phyloP scores from a whole-genome alignment of 768 basidiomycete genomes.

The Rhizopogon vinicolor region DNA sequence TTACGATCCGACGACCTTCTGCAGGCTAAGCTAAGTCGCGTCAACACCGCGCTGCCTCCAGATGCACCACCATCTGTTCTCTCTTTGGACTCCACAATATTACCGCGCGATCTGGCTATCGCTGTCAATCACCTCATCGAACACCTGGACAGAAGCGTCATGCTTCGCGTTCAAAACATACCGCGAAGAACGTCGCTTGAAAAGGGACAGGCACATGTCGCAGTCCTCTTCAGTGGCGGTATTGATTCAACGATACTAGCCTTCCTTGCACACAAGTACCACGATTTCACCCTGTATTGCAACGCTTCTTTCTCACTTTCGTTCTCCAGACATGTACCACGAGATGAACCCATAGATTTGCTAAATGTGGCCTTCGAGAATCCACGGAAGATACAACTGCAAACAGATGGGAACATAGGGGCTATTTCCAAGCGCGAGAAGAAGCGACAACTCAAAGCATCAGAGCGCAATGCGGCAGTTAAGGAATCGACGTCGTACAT shows the following conservation, averaged over 20 bases:
- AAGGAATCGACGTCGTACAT: slow-evolving; percentile 42
- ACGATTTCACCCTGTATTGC: not conserved
- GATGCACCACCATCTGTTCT: slow-evolving; percentile 28
- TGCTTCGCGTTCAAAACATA: slow-evolving; percentile 63
- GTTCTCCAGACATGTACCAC: slow-evolving; percentile 57
- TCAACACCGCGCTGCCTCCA: slow-evolving; percentile 48
- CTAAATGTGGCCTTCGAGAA: slow-evolving; percentile 96
- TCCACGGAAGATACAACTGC: slow-evolving; percentile 65
- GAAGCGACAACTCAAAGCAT: slow-evolving; percentile 21
- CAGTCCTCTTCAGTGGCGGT: slow-evolving; percentile 92
- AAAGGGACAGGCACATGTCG: slow-evolving; percentile 52
- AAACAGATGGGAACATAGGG: slow-evolving; percentile 41
- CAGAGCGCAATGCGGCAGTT: not conserved
- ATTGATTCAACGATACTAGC: slow-evolving; percentile 89
- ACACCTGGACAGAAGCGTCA: slow-evolving; percentile 63
- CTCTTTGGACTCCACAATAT: slow-evolving; percentile 28
- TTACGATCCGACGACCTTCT: too few species aligned
- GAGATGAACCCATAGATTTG: slow-evolving; percentile 82
- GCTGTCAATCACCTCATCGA: slow-evolving; percentile 48
- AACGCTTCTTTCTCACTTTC: not conserved
- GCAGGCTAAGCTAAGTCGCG: slow-evolving; percentile 40
- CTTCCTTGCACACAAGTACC: slow-evolving; percentile 72
- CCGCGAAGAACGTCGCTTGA: slow-evolving; percentile 39
- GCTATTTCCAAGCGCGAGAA: slow-evolving; percentile 41
- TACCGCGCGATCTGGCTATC: slow-evolving; percentile 38